A percentile compares a stretch with the other conserved stretches of the same genome.
Evolutionary conservation across 2,329 filamentous ascomycete genomes (phyloP).

Genomic region (Scleromitrula shiraiana): DNA sequence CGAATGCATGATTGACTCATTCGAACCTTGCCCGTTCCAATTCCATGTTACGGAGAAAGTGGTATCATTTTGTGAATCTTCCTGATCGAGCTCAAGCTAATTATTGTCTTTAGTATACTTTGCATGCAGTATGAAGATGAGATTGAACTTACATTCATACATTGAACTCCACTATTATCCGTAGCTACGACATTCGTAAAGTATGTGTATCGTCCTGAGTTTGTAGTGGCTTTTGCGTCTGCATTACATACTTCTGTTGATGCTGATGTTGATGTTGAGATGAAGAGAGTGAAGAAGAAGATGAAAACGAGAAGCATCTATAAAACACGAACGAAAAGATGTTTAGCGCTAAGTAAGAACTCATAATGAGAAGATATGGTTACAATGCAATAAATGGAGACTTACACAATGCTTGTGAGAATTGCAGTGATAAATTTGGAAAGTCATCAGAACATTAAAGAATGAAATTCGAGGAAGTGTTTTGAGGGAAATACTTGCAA

Average conservation of each 20-base stretch:
- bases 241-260: not conserved
- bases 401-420: not conserved
- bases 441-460: not conserved
- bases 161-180: not conserved
- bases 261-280: not conserved
- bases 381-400: not conserved
- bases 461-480: no score
- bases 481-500: not conserved
- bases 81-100: not conserved
- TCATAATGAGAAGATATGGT: not conserved
- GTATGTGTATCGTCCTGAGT: constrained; percentile 5
- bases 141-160: not conserved
- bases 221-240: not conserved
- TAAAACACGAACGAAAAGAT: not conserved
- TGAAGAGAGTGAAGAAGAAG: not conserved
- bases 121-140: not conserved
- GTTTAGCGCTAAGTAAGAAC: not conserved
- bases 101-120: not conserved
- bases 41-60: not conserved
- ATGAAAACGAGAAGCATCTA: not conserved
- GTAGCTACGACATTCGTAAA: not conserved
- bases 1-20: not conserved
- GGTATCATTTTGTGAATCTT: not conserved
- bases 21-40: not conserved
- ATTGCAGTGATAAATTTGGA: not conserved